Conservation (phyloP, 192 early-diverging fungal species). For the Podila clonocystis region DNA sequence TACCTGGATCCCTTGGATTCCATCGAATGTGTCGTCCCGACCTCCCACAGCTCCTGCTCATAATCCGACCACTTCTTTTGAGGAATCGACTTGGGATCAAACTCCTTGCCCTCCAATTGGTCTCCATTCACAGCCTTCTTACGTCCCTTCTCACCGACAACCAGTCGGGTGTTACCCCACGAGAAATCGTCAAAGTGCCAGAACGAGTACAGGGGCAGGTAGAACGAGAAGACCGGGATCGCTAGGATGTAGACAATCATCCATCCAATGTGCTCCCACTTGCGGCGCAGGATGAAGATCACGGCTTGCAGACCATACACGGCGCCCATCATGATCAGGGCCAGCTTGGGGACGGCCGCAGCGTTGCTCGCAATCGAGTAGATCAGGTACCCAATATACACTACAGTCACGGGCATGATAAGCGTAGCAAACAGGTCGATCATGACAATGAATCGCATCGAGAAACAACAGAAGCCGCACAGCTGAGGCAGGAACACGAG, state of each 20-base stretch:
- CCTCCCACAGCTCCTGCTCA: slow-evolving; percentile 79
- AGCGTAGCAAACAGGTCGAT: slow-evolving; percentile 94
- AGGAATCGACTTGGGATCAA: slow-evolving; percentile 80
- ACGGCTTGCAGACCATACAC: slow-evolving; percentile 82
- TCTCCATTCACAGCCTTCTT: slow-evolving; percentile 69
- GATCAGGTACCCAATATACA: slow-evolving; percentile 88
- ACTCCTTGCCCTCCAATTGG: slow-evolving; percentile 66
- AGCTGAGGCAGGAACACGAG: slow-evolving; percentile 92
- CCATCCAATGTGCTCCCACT: slow-evolving; percentile 95
- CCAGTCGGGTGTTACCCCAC: slow-evolving; percentile 98
- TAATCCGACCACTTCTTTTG: slow-evolving; percentile 86
- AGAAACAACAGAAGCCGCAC: slow-evolving; percentile 98
- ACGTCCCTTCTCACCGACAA: slow-evolving; percentile 88
- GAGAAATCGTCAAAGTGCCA: slow-evolving; percentile 99
- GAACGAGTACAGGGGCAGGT: slow-evolving; percentile 91
- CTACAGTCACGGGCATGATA: slow-evolving; percentile 91
- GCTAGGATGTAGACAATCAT: slow-evolving; percentile 96
- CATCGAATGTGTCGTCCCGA: slow-evolving; percentile 57
- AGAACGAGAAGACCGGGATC: slow-evolving; percentile 88
- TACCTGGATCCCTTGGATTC: slow-evolving; percentile 60
- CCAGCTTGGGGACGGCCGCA: slow-evolving; percentile 78
- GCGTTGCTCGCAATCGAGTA: slow-evolving; percentile 68
- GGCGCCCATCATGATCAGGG: slow-evolving; percentile 84
- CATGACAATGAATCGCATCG: slow-evolving; percentile 96
- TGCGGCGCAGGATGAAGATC: slow-evolving; percentile 81